Evolutionary conservation across 148 eudicot species (phyloP).

Genomic region (Cornus suecica): DNA sequence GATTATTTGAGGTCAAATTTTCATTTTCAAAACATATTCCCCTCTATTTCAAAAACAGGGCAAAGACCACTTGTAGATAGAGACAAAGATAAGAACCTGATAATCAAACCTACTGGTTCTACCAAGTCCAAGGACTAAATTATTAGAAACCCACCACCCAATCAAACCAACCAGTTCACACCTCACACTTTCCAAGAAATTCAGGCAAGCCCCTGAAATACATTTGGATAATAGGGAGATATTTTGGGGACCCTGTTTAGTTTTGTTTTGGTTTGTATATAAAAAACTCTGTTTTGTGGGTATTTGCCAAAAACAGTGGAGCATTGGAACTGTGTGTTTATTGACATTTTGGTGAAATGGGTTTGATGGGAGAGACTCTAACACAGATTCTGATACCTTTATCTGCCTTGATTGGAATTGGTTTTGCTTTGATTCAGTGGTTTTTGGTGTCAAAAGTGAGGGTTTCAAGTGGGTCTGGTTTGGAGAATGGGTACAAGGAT

Average conservation of each 20-base stretch:
- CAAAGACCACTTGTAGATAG: neutral
- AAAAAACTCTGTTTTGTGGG: neutral
- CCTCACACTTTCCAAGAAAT: neutral
- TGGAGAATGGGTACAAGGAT: conserved; percentile 12
- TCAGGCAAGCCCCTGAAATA: conserved; percentile 7
- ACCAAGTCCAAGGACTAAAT: neutral
- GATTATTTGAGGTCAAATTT: too few species aligned
- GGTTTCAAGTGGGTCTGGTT: conserved; percentile 14
- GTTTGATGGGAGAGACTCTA: conserved; percentile 7
- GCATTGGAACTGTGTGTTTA: neutral
- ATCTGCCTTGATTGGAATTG: conserved; percentile 11
- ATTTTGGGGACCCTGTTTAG: neutral
- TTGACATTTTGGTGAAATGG: conserved; percentile 7
- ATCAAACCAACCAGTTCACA: conserved; percentile 14
- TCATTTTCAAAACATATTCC: too few species aligned
- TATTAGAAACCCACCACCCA: neutral
- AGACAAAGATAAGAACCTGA: neutral
- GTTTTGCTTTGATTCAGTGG: conserved; percentile 15
- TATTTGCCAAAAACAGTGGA: neutral
- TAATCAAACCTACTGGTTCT: conserved; percentile 16
- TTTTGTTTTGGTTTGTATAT: neutral
- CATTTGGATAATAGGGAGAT: neutral
- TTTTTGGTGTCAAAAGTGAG: conserved; percentile 12
- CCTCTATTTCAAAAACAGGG: too few species aligned
- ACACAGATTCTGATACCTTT: conserved; percentile 14